A percentile compares a stretch with the other conserved stretches of the same genome.
Conservation (phyloP, 108 stramenopile species). For the Licmophora abbreviata region DNA sequence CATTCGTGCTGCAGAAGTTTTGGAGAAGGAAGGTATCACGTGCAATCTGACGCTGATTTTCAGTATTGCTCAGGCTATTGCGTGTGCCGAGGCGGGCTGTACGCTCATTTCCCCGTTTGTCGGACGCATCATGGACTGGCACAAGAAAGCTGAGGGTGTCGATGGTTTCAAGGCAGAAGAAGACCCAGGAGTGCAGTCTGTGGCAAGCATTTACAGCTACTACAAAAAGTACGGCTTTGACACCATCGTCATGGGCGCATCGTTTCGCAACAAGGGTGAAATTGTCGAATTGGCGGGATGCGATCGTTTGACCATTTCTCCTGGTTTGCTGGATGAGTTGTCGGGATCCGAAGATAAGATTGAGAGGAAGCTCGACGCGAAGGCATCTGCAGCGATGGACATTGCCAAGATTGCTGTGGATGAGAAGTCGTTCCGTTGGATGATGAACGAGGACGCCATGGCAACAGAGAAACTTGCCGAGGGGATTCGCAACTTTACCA, state of each 20-base stretch:
- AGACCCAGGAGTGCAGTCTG: constrained; percentile 96
- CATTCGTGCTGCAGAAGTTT: constrained; percentile 88
- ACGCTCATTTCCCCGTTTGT: constrained; percentile 99
- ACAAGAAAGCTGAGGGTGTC: constrained; percentile 81
- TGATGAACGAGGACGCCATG: constrained; percentile 97
- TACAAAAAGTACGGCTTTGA: constrained; percentile 95
- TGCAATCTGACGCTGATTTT: constrained; percentile 99
- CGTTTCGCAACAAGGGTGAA: constrained; percentile 88
- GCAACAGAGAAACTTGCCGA: constrained; percentile 98
- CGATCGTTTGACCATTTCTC: constrained; percentile 85
- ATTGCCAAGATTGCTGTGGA: constrained; percentile 73
- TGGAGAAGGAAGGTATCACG: constrained; percentile 96
- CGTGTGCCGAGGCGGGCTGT: constrained; percentile 93
- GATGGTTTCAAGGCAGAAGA: constrained; percentile 66
- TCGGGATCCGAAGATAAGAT: constrained; percentile 16
- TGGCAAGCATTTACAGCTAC: constrained; percentile 94
- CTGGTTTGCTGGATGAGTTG: constrained; percentile 71
- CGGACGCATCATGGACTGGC: constrained; percentile 98
- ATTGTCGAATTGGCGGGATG: constrained; percentile 82
- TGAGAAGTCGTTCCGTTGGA: constrained; percentile 91
- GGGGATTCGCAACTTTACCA: constrained; percentile 93
- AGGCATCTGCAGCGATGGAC: constrained; percentile 46
- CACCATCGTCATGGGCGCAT: constrained; percentile 99
- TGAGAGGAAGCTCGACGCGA: constrained; percentile 52
- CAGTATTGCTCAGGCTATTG: constrained; percentile 91